These are phyloP conservation scores for Phoma sp. DNA, from an alignment of 2,329 filamentous ascomycete species.

Conservation along the genomic window DNA sequence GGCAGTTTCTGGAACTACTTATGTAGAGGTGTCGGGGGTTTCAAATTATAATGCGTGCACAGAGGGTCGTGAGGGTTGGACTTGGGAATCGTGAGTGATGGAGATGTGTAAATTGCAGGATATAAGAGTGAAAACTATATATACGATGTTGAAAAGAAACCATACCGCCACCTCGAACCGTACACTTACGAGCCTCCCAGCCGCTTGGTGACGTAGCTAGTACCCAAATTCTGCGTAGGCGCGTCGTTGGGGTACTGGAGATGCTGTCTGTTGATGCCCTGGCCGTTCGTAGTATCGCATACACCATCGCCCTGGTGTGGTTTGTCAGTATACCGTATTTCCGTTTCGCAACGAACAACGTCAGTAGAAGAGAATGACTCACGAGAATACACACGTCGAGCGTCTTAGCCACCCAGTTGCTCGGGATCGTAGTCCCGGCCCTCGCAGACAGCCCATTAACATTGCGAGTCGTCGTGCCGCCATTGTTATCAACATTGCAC, in stretches of 20 bases:
- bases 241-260: conserved; percentile 34
- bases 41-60: no score
- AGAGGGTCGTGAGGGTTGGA: no score
- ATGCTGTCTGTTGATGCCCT: conserved; percentile 41
- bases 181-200: conserved; percentile 3
- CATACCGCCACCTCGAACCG: no score
- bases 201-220: conserved; percentile 27
- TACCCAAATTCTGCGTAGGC: conserved; percentile 41
- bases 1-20: no score
- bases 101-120: no score
- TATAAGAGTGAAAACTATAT: no score
- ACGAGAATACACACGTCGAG: conserved; percentile 47
- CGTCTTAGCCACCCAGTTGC: conserved; percentile 45
- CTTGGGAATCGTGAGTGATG: no score
- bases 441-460: conserved; percentile 33
- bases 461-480: conserved; percentile 41
- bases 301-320: conserved; percentile 42
- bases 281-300: conserved; percentile 44
- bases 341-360: no score
- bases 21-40: no score
- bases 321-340: background rate
- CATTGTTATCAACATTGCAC: conserved; percentile 47
- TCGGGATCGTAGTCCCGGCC: conserved; percentile 25
- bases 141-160: no score
- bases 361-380: conserved; percentile 13